A percentile compares a stretch with the other conserved stretches of the same genome.
phyloP scores from a whole-genome alignment of 192 early-diverging fungal species.

The Pilaira anomala region DNA sequence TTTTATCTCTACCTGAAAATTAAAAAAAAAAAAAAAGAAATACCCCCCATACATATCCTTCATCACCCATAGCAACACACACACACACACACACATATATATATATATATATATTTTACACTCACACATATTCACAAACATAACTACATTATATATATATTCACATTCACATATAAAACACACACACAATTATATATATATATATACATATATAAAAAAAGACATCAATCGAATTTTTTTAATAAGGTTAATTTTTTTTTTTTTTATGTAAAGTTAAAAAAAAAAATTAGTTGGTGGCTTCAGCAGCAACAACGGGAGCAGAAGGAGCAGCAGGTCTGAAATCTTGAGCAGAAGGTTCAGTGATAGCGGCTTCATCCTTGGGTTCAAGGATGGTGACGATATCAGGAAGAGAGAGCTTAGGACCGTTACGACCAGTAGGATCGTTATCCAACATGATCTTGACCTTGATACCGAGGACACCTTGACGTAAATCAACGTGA shows the following conservation, averaged over 20 bases:
- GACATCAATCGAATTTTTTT: no score
- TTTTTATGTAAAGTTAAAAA: no score
- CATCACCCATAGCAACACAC: no score
- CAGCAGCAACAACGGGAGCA: slow-evolving; percentile 23
- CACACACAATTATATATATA: no score
- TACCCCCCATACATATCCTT: not conserved
- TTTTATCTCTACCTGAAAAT: slow-evolving; percentile 24
- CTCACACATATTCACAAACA: not conserved
- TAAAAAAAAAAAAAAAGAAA: not conserved
- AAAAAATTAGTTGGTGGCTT: not conserved
- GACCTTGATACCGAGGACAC: slow-evolving; percentile 99
- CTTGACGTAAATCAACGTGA: slow-evolving; percentile 97
- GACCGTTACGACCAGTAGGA: slow-evolving; percentile 88
- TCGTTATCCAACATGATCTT: slow-evolving; percentile 99
- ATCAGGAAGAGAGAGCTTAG: slow-evolving; percentile 95
- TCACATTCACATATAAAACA: not conserved
- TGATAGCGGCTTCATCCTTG: slow-evolving; percentile 79
- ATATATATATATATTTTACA: not conserved
- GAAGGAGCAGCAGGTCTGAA: slow-evolving; percentile 36
- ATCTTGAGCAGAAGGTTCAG: slow-evolving; percentile 65
- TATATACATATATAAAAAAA: no score
- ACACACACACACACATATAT: not conserved
- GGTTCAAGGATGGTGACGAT: slow-evolving; percentile 90
- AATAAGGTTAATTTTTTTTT: no score
- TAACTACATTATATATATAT: not conserved